A percentile compares a stretch with the other conserved stretches of the same genome.
These are phyloP conservation scores for Theileria luwenshuni DNA, from an alignment of 169 alveolate genomes.

Conservation along the genomic window DNA sequence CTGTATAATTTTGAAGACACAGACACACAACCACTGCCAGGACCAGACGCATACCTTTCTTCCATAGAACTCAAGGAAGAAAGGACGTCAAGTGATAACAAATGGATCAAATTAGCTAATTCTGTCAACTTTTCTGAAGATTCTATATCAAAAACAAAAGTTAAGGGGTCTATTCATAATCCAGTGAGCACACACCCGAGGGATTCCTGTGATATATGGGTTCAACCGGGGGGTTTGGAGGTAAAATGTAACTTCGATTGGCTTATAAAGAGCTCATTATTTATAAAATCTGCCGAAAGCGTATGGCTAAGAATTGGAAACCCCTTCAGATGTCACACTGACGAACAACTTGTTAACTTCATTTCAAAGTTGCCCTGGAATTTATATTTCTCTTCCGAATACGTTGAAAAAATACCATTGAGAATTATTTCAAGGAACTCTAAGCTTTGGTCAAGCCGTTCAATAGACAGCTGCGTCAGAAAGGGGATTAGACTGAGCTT, in stretches of 20 bases:
- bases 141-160: neutral
- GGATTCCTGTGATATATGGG: constrained; percentile 21
- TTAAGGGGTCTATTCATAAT: neutral
- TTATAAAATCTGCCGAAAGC: constrained; percentile 52
- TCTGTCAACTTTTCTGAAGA: neutral
- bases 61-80: constrained; percentile 1
- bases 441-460: constrained; percentile 53
- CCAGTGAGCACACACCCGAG: neutral
- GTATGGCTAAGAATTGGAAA: constrained; percentile 67
- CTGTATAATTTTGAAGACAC: constrained; percentile 3
- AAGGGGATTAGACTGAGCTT: constrained; percentile 31
- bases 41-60: neutral
- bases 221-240: constrained; percentile 66
- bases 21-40: neutral
- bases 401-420: constrained; percentile 23
- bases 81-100: neutral
- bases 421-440: constrained; percentile 55
- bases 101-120: neutral
- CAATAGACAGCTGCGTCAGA: constrained; percentile 34
- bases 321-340: constrained; percentile 65
- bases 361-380: constrained; percentile 54
- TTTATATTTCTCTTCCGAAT: constrained; percentile 15
- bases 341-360: constrained; percentile 27
- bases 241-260: constrained; percentile 62
- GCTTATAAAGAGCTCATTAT: constrained; percentile 29